A percentile compares a stretch with the other conserved stretches of the same genome.
These are phyloP conservation scores for Emmonsiellopsis sp. DNA, from an alignment of 2,329 filamentous ascomycete species.

Conservation along the genomic window DNA sequence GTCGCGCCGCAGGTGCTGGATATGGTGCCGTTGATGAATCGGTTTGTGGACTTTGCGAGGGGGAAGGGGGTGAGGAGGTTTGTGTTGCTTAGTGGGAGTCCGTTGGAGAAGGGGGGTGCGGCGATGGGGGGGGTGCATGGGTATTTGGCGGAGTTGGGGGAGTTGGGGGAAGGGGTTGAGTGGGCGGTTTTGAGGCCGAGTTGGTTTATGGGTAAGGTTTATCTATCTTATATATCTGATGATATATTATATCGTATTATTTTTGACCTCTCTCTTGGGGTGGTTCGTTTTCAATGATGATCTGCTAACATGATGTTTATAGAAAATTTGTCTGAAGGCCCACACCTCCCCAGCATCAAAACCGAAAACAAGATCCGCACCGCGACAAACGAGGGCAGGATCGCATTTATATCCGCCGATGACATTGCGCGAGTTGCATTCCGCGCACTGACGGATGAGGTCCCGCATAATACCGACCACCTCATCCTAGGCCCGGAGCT, in stretches of 20 bases:
- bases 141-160: constrained; percentile 28
- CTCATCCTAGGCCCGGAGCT: constrained; percentile 31
- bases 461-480: constrained; percentile 15
- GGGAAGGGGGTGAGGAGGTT: constrained; percentile 33
- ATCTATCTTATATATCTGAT: background rate
- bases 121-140: constrained; percentile 30
- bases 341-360: constrained; percentile 25
- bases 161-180: constrained; percentile 22
- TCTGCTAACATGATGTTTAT: background rate
- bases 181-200: constrained; percentile 39
- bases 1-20: constrained; percentile 30
- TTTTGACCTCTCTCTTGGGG: background rate
- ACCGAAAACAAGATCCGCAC: constrained; percentile 36
- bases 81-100: constrained; percentile 36
- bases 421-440: constrained; percentile 14
- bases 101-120: constrained; percentile 27
- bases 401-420: constrained; percentile 8
- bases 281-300: background rate
- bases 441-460: constrained; percentile 8
- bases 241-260: background rate
- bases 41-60: constrained; percentile 36
- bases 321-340: constrained; percentile 39
- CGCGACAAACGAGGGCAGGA: constrained; percentile 29
- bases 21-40: constrained; percentile 25
- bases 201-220: constrained; percentile 39